Percentiles rank a stretch among this genome's conserved stretches.
These are phyloP conservation scores for Breynia disticha DNA, from an alignment of 441 rosid species.

Conservation along the genomic window DNA sequence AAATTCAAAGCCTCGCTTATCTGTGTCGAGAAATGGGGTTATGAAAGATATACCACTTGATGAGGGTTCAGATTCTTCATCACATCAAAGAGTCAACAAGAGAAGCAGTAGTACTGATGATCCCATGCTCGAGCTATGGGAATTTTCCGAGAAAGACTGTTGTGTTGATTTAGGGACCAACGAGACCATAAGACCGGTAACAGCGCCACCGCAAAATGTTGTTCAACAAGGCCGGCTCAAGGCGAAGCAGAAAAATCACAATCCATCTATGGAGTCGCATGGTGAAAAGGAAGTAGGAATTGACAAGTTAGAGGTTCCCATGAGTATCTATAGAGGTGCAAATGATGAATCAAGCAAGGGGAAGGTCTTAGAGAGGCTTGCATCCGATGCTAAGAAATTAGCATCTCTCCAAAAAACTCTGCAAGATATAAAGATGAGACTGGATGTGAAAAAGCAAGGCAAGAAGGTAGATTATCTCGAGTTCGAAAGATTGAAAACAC, in stretches of 20 bases:
- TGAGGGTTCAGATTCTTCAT: conserved; percentile 54
- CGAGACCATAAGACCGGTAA: conserved; percentile 18
- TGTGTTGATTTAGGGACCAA: conserved; percentile 17
- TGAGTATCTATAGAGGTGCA: conserved; percentile 22
- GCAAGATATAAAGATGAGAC: conserved; percentile 52
- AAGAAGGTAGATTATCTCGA: conserved; percentile 43
- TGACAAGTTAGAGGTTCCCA: conserved; percentile 53
- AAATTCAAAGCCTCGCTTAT: conserved; percentile 26
- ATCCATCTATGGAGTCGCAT: conserved; percentile 30
- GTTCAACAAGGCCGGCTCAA: conserved; percentile 14
- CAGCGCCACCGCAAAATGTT: conserved; percentile 11
- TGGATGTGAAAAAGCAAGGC: conserved; percentile 43
- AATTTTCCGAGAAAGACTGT: conserved; percentile 37
- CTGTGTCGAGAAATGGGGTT: conserved; percentile 35
- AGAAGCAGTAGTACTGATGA: not conserved
- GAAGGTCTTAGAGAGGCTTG: conserved; percentile 62
- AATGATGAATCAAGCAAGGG: conserved; percentile 28
- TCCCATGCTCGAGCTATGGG: conserved; percentile 50
- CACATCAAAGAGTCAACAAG: conserved; percentile 30
- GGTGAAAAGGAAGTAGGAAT: conserved; percentile 43
- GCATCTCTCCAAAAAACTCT: conserved; percentile 43
- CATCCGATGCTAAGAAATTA: conserved; percentile 59
- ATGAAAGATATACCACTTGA: conserved; percentile 94
- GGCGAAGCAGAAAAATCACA: conserved; percentile 25
- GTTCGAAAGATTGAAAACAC: conserved; percentile 40